Percentiles rank a stretch among this genome's conserved stretches.
phyloP scores from a whole-genome alignment of 176 grass and related monocot genomes.

The Zea luxurians region DNA sequence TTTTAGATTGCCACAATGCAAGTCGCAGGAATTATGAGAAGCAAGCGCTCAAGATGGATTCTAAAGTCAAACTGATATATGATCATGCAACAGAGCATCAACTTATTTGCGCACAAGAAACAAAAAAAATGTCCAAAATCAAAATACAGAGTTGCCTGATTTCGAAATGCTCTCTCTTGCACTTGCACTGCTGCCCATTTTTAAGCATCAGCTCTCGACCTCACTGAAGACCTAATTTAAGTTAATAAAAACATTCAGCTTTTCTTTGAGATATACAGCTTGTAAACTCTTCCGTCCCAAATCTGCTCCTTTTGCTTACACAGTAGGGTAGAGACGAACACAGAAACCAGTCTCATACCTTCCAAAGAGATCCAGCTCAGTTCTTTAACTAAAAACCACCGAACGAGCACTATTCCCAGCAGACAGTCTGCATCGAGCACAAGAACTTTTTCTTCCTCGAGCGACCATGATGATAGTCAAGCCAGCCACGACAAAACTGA shows the following conservation, averaged over 20 bases:
- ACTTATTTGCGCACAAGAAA: slow-evolving; percentile 42
- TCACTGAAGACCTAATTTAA: slow-evolving; percentile 35
- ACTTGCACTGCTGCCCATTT: slow-evolving; percentile 1
- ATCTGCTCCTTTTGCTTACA: slow-evolving; percentile 46
- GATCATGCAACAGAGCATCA: not conserved
- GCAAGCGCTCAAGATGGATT: not conserved
- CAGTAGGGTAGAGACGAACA: slow-evolving; percentile 54
- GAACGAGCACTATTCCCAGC: slow-evolving; percentile 53
- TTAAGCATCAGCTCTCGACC: slow-evolving; percentile 30
- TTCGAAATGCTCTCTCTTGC: not conserved
- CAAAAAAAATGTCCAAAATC: not conserved
- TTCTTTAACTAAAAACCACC: slow-evolving; percentile 49
- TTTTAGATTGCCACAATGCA: no score
- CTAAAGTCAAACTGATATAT: not conserved
- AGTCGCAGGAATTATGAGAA: not conserved
- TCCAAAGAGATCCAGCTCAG: no score
- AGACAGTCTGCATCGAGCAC: slow-evolving; percentile 36
- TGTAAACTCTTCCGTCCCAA: slow-evolving; percentile 47
- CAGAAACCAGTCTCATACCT: slow-evolving; percentile 32
- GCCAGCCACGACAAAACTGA: slow-evolving; percentile 49
- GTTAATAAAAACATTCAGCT: slow-evolving; percentile 30
- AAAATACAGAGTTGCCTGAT: slow-evolving; percentile 28
- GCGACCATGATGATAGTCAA: slow-evolving; percentile 41
- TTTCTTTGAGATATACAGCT: slow-evolving; percentile 57
- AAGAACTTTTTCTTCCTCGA: slow-evolving; percentile 69